Percentiles rank a stretch among this genome's conserved stretches.
These are phyloP conservation scores for Colletotrichum sp. DNA, from an alignment of 2,329 filamentous ascomycete species.

Conservation along the genomic window DNA sequence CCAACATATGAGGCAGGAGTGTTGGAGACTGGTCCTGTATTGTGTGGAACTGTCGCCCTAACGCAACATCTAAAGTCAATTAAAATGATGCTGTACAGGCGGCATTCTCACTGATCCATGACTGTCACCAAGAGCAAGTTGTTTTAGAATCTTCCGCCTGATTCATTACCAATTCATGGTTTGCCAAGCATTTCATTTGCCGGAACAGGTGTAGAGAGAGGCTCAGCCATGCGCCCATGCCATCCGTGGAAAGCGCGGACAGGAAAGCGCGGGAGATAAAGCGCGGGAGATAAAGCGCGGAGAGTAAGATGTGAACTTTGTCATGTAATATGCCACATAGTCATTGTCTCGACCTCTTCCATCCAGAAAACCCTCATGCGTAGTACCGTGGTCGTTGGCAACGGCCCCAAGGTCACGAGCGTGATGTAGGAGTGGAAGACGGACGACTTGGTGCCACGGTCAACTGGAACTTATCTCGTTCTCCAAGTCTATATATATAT, in stretches of 20 bases:
- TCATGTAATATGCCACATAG: not conserved
- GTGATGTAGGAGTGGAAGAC: too few relatives aligned
- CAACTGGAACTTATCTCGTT: not conserved
- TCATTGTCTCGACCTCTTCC: not conserved
- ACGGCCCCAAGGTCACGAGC: fast-evolving
- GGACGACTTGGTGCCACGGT: not conserved
- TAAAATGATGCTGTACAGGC: not conserved
- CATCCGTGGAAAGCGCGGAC: not conserved
- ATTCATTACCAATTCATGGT: fast-evolving
- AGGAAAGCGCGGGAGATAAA: not conserved
- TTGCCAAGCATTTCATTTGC: not conserved
- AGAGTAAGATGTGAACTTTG: not conserved
- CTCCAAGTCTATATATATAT: not conserved
- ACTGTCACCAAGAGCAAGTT: not conserved
- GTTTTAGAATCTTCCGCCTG: not conserved
- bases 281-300: too few relatives aligned
- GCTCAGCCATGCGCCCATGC: not conserved
- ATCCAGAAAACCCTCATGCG: fast-evolving
- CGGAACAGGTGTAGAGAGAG: not conserved
- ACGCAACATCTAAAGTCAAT: not conserved
- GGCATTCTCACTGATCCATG: not conserved
- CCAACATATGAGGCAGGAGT: not conserved
- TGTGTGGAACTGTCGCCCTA: not conserved
- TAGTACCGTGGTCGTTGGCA: not conserved
- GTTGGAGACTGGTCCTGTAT: not conserved